Conservation (phyloP, 495 filamentous ascomycete species). For the Massariosphaeria phaeospora region DNA sequence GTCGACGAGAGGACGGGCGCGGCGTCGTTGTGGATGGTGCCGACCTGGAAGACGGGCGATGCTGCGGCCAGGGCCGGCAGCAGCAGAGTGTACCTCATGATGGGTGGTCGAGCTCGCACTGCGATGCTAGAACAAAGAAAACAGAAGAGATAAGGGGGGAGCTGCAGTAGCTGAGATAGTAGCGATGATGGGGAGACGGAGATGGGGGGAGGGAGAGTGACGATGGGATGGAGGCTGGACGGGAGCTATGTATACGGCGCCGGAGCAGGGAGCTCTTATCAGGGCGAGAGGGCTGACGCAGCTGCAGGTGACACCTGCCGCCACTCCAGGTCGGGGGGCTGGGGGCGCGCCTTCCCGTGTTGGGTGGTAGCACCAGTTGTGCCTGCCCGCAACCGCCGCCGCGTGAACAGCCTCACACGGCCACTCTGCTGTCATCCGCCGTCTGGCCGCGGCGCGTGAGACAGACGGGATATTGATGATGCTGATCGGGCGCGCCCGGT, state of each 20-base stretch:
- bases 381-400: background rate
- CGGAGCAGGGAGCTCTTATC: slow-evolving; percentile 28
- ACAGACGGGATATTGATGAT: background rate
- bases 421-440: background rate
- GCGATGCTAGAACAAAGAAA: slow-evolving; percentile 24
- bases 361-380: background rate
- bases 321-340: background rate
- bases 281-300: slow-evolving; percentile 4
- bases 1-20: slow-evolving; percentile 83
- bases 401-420: background rate
- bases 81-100: slow-evolving; percentile 68
- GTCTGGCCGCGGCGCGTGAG: background rate
- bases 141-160: background rate
- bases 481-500: too few relatives aligned
- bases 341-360: background rate
- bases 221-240: slow-evolving; percentile 7
- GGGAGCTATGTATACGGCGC: background rate
- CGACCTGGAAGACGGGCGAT: slow-evolving; percentile 66
- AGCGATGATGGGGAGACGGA: slow-evolving; percentile 2
- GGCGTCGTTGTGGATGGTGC: slow-evolving; percentile 76
- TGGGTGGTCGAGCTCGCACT: slow-evolving; percentile 38
- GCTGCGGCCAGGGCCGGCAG: slow-evolving; percentile 65
- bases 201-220: slow-evolving; percentile 11
- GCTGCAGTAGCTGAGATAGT: background rate
- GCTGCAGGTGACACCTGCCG: background rate